Evolutionary conservation across 441 rosid species (phyloP).

Genomic region (Oxalis stricta): DNA sequence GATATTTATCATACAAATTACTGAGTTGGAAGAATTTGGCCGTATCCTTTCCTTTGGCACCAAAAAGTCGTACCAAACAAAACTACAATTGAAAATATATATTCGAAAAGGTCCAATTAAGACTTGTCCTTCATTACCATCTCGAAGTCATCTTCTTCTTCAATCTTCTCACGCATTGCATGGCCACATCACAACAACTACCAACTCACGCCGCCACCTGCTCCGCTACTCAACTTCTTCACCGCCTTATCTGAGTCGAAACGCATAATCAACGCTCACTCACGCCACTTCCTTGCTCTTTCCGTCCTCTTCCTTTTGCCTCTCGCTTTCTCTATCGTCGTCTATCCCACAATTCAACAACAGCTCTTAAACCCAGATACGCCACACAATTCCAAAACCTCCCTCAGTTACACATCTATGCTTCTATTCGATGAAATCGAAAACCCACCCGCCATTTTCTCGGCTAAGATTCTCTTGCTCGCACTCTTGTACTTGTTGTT

Average conservation of each 20-base stretch:
- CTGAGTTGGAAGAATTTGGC: too few relatives aligned
- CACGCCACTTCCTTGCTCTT: constrained; percentile 75
- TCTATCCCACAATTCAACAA: constrained; percentile 30
- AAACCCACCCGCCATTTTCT: constrained; percentile 2
- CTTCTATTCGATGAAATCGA: background rate
- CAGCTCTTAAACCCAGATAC: constrained; percentile 20
- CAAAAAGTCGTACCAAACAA: too few relatives aligned
- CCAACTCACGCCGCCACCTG: background rate
- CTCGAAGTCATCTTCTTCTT: background rate
- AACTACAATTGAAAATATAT: too few relatives aligned
- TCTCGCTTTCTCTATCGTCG: constrained; percentile 33
- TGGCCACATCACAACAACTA: background rate
- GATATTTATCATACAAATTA: too few relatives aligned
- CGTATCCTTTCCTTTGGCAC: too few relatives aligned
- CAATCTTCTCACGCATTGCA: background rate
- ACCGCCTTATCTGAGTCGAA: constrained; percentile 32
- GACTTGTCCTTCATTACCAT: too few relatives aligned
- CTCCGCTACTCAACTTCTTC: constrained; percentile 14
- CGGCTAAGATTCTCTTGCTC: constrained; percentile 8
- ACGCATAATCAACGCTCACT: constrained; percentile 54
- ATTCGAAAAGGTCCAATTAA: too few relatives aligned
- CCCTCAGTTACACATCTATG: constrained; percentile 10
- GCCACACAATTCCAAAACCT: constrained; percentile 12
- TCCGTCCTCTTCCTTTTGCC: constrained; percentile 66
- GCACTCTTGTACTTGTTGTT: constrained; percentile 15